phyloP scores from a whole-genome alignment of 257 asterid genomes.

The Gynochthodes officinalis region DNA sequence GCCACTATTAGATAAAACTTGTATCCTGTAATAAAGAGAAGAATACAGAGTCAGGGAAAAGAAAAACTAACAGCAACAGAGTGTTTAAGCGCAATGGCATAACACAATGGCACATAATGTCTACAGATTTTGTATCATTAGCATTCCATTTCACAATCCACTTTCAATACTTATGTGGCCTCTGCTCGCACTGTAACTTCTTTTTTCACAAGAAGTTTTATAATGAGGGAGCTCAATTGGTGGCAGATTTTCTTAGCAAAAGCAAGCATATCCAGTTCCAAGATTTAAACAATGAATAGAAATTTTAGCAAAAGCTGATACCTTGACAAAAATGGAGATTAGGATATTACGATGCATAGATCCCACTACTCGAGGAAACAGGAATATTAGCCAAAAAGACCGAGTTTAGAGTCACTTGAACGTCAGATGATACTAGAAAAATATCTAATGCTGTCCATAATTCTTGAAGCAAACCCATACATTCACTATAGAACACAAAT shows the following conservation, averaged over 20 bases:
- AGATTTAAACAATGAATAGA: background rate
- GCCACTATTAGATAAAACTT: conserved; percentile 81
- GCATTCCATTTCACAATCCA: background rate
- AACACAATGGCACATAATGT: too few species aligned
- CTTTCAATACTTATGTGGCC: background rate
- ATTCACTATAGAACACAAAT: background rate
- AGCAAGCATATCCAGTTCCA: too few species aligned
- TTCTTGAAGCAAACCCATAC: background rate
- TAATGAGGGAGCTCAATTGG: background rate
- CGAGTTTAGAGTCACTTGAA: background rate
- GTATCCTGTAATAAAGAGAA: conserved; percentile 57
- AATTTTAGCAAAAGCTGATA: background rate
- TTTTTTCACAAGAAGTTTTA: background rate
- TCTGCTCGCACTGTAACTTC: background rate
- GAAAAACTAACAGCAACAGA: background rate
- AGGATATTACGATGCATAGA: background rate
- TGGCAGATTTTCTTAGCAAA: background rate
- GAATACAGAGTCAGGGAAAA: conserved; percentile 1
- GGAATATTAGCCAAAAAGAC: background rate
- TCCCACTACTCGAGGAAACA: background rate
- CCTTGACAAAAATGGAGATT: background rate
- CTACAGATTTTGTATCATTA: background rate
- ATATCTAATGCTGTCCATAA: background rate
- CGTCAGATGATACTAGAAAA: background rate
- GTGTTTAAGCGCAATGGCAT: background rate